Base-by-base conservation (phyloP, 139 green algal genomes). In the Coelastrella sp. region DNA sequence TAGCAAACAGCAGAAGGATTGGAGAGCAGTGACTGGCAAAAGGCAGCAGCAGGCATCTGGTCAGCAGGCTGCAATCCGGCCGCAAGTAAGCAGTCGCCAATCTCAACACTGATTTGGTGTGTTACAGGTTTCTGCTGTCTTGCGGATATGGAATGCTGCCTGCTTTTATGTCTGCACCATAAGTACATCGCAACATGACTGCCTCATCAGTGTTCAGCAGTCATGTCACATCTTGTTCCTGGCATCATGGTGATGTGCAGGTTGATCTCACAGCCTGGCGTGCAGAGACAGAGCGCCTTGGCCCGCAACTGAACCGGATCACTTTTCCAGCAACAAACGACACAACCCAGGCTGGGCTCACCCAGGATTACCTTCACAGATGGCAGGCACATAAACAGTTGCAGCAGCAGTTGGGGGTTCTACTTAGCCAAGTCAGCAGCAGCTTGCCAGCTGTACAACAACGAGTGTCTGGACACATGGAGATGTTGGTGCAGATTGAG, bases 251-350 rank as follows among this genome's bases (percentile, higher is more conserved):
- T 49, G 35, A 14, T 22, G 4, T 76, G 0, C 65, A 92, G 60
- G 91, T 93, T n/a, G 92, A 94, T 61, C 72, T 90, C 0, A 4
- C 91, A 6, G 92, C 92, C 1, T 94, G 92, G 92, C 85, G 85
- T 27, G 63, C 79, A 27, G 92, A 94, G 57, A 49, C 85, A 9
- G 92, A 94, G 78, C 92, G 92, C 8, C n/a, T 94, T 60, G 72
- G 76, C 7, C 91, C 92, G 24, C 82, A 90, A 87, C 89, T 94
- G 24, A 59, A 25, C 0, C 86, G 85, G 22, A 92, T 94, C 9
- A 57, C 57, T 57, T 73, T 93, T 12, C 27, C 78, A 17, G 27
- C 57, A 58, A 84, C 65, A 76, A 79, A 85, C 15, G 78, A 59
- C 59, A 57, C 24, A 20, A 81, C 6, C 8, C 56, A 19, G n/a